Percentiles rank a stretch among this genome's conserved stretches.
phyloP scores from a whole-genome alignment of 2,329 filamentous ascomycete genomes.

The Dactylella cylindrospora region DNA sequence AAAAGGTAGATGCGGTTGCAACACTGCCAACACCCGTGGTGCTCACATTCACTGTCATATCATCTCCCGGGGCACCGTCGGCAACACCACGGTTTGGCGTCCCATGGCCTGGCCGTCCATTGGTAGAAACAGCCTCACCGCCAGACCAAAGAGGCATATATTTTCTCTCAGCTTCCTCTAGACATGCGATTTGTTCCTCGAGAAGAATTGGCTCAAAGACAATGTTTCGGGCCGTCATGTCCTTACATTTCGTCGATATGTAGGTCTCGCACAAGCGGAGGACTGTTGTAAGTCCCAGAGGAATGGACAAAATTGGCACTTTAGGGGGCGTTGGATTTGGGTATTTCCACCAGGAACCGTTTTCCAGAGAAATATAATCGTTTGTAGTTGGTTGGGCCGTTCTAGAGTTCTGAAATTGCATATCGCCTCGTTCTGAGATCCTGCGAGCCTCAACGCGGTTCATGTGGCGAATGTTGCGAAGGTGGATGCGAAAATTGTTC shows the following conservation, averaged over 20 bases:
- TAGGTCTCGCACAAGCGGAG: conserved; percentile 35
- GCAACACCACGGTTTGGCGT: conserved; percentile 15
- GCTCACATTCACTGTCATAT: conserved; percentile 38
- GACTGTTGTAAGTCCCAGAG: conserved; percentile 10
- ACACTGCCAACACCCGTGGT: conserved; percentile 24
- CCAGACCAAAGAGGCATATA: conserved; percentile 42
- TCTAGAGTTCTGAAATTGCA: too few relatives aligned
- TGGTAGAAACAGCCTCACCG: conserved; percentile 17
- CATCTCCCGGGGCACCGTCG: conserved; percentile 10
- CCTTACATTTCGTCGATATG: conserved; percentile 20
- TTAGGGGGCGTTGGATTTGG: too few relatives aligned
- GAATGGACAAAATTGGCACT: too few relatives aligned
- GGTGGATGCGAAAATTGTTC: conserved; percentile 24
- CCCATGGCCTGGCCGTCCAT: neutral
- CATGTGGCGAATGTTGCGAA: conserved; percentile 21
- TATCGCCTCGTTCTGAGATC: neutral
- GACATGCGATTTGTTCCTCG: conserved; percentile 28
- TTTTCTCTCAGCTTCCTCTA: conserved; percentile 33
- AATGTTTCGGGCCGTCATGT: conserved; percentile 36
- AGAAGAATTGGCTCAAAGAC: conserved; percentile 39
- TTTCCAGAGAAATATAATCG: too few relatives aligned
- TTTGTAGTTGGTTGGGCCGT: too few relatives aligned
- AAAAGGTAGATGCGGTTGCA: conserved; percentile 14
- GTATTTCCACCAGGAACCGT: too few relatives aligned
- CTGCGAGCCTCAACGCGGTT: conserved; percentile 16